Conservation (phyloP, 163 green algal species). For the Chlorella variabilis region DNA sequence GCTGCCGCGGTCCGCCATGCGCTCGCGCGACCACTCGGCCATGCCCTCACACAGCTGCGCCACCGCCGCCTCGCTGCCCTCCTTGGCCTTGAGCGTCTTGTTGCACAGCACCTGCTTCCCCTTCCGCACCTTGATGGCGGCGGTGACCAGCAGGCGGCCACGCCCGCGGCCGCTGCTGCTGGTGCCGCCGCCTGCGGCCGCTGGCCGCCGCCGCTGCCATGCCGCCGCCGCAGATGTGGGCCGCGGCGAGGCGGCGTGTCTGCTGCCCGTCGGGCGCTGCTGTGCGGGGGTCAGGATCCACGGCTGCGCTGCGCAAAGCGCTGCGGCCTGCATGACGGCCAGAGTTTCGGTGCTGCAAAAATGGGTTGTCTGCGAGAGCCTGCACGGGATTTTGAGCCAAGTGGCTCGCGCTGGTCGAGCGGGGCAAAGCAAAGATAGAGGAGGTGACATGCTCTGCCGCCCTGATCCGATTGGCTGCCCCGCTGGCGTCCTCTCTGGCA, state of each 20-base stretch:
- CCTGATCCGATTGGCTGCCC: no score
- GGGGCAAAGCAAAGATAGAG: no score
- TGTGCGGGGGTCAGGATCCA: no score
- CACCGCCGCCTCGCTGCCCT: conserved; percentile 41
- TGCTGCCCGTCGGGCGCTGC: no score
- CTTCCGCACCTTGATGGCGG: conserved; percentile 29
- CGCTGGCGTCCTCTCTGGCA: no score
- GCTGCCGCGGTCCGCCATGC: conserved; percentile 46
- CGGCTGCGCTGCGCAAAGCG: not conserved
- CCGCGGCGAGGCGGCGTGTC: not conserved
- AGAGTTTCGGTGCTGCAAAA: no score
- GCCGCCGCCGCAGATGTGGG: not conserved
- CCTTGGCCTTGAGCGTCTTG: conserved; percentile 34
- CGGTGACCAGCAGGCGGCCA: conserved; percentile 22
- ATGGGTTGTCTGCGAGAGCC: no score
- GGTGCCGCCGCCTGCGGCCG: not conserved
- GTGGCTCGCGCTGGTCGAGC: no score
- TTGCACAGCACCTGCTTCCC: conserved; percentile 40
- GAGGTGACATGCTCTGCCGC: no score
- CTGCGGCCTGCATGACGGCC: not conserved
- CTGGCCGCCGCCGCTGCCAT: not conserved
- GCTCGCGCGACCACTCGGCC: conserved; percentile 52
- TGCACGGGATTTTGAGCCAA: no score
- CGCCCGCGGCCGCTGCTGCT: not conserved
- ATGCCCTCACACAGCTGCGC: conserved; percentile 61